Percentiles rank a stretch among this genome's conserved stretches.
Evolutionary conservation across 2,329 filamentous ascomycete genomes (phyloP).

Genomic region (Pseudonectria buxi): DNA sequence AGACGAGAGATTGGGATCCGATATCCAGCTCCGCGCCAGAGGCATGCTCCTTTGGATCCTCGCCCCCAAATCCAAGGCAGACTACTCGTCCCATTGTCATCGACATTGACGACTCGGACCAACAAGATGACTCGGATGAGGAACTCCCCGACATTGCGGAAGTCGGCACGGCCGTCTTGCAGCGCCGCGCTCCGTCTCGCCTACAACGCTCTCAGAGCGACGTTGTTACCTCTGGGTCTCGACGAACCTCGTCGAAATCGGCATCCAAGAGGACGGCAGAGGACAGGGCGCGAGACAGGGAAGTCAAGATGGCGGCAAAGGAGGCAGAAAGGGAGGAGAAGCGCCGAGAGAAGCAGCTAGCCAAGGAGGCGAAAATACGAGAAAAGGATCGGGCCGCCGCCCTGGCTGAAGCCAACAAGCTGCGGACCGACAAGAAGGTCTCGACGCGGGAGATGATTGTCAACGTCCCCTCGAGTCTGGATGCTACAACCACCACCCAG

Average conservation of each 20-base stretch:
- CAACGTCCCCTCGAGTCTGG: constrained; percentile 54
- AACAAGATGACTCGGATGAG: constrained; percentile 31
- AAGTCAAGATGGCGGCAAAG: constrained; percentile 40
- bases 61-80: constrained; percentile 8
- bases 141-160: constrained; percentile 43
- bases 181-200: constrained; percentile 12
- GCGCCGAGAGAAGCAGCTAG: constrained; percentile 48
- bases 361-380: constrained; percentile 53
- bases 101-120: constrained; percentile 30
- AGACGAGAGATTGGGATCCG: constrained; percentile 36
- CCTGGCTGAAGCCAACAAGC: constrained; percentile 65
- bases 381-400: constrained; percentile 61
- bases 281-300: constrained; percentile 34
- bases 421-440: constrained; percentile 65
- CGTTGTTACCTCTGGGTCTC: constrained; percentile 13
- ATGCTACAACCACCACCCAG: constrained; percentile 38
- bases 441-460: constrained; percentile 73
- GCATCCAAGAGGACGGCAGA: constrained; percentile 26
- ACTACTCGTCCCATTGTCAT: constrained; percentile 22
- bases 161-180: constrained; percentile 29
- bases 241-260: constrained; percentile 9
- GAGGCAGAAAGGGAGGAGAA: constrained; percentile 51
- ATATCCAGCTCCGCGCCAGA: constrained; percentile 49
- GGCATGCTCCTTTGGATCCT: constrained; percentile 13
- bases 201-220: constrained; percentile 28